Evolutionary conservation across 2,329 filamentous ascomycete genomes (phyloP).

Genomic region (Ceratocystis harringtonii): DNA sequence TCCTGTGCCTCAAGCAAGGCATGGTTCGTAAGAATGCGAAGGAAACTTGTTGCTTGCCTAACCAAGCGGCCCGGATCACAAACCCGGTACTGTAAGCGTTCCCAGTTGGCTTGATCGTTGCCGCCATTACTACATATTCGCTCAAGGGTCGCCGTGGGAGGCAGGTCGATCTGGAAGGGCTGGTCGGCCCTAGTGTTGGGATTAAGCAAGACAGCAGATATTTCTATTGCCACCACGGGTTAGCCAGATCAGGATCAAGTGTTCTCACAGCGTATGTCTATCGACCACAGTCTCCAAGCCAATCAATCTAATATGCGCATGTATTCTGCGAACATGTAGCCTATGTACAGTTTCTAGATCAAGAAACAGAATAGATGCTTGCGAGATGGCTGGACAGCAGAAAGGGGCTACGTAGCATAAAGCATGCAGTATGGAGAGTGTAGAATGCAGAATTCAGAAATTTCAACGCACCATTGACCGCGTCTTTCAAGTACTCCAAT

Average conservation of each 20-base stretch:
- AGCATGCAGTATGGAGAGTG: no score
- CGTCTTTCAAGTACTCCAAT: slow-evolving; percentile 16
- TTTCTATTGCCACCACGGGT: slow-evolving; percentile 9
- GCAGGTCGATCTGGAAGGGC: slow-evolving; percentile 25
- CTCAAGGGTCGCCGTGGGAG: slow-evolving; percentile 27
- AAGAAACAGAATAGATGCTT: not conserved
- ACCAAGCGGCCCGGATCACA: slow-evolving; percentile 30
- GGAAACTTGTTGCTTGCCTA: slow-evolving; percentile 32
- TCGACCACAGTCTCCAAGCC: no score
- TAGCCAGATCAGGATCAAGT: slow-evolving; percentile 5
- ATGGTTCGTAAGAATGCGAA: slow-evolving; percentile 30
- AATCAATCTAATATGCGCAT: not conserved
- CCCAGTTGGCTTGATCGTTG: slow-evolving; percentile 19
- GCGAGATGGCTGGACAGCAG: no score
- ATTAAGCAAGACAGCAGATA: slow-evolving; percentile 14
- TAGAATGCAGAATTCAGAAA: not conserved
- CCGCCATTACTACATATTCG: slow-evolving; percentile 21
- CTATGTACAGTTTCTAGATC: not conserved
- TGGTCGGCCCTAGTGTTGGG: slow-evolving; percentile 4
- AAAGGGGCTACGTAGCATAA: no score
- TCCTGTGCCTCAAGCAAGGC: slow-evolving; percentile 25
- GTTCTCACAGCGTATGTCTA: no score
- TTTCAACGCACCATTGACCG: slow-evolving; percentile 15
- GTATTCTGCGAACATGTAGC: not conserved
- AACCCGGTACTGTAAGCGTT: slow-evolving; percentile 29